Percentiles rank a stretch among this genome's conserved stretches.
These are phyloP conservation scores for Gorgonomyces haynaldii DNA, from an alignment of 192 early-diverging fungal species.

Conservation along the genomic window DNA sequence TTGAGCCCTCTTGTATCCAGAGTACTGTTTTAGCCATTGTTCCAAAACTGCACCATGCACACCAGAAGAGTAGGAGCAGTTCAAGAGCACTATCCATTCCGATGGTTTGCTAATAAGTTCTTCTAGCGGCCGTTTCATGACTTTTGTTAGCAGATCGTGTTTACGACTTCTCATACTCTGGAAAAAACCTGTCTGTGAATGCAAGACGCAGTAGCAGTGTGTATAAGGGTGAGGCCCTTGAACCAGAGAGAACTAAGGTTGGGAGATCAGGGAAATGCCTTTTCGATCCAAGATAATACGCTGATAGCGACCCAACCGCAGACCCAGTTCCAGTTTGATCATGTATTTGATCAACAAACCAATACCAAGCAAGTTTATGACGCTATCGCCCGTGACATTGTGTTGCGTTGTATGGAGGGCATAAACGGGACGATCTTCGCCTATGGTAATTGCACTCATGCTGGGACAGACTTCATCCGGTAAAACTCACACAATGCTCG, in stretches of 20 bases:
- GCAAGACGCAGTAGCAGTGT: background rate
- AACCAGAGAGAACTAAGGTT: slow-evolving; percentile 6
- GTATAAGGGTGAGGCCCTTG: slow-evolving; percentile 1
- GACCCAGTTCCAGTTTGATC: slow-evolving; percentile 5
- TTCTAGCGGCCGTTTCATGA: too few species aligned
- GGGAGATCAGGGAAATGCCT: background rate
- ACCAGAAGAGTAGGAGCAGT: too few species aligned
- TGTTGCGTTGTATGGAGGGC: background rate
- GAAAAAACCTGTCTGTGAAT: too few species aligned
- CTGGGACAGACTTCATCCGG: slow-evolving; percentile 92
- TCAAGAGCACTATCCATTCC: too few species aligned
- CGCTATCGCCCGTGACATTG: slow-evolving; percentile 3
- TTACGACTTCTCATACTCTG: too few species aligned
- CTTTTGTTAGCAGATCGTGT: too few species aligned
- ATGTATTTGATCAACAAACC: background rate
- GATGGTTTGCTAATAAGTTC: too few species aligned
- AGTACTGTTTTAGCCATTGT: too few species aligned
- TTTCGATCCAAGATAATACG: background rate
- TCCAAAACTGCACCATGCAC: too few species aligned
- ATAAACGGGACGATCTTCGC: slow-evolving; percentile 64
- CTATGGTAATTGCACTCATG: too few species aligned
- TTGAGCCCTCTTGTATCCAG: too few species aligned
- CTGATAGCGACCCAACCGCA: background rate
- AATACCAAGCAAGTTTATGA: slow-evolving; percentile 1
- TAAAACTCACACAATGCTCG: slow-evolving; percentile 73